phyloP scores from a whole-genome alignment of 192 early-diverging fungal genomes.

The Umbelopsis sp. region DNA sequence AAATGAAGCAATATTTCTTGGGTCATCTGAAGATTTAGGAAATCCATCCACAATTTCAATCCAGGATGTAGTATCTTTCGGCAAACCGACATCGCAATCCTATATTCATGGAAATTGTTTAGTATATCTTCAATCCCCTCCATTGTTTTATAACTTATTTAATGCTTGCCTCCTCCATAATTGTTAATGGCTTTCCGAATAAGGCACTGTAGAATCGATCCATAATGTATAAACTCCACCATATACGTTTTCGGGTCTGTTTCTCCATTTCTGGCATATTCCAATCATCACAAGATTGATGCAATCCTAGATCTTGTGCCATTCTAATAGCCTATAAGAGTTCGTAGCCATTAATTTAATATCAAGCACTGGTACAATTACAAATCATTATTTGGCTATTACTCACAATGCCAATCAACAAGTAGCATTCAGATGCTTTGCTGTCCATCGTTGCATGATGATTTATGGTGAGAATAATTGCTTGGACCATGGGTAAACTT shows the following conservation, averaged over 20 bases:
- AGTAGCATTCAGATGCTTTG: conserved; percentile 4
- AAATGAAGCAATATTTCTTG: not conserved
- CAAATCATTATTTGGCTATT: not conserved
- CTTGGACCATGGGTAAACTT: conserved; percentile 10
- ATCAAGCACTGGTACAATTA: not conserved
- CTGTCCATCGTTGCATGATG: conserved; percentile 10
- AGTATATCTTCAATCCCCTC: no score
- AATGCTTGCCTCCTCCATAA: conserved; percentile 40
- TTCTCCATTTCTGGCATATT: conserved; percentile 55
- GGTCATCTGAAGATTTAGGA: conserved; percentile 17
- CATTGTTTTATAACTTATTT: no score
- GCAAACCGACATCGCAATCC: conserved; percentile 35
- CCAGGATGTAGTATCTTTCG: conserved; percentile 31
- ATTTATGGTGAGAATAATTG: not conserved
- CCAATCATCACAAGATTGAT: conserved; percentile 64
- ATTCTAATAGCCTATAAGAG: not conserved
- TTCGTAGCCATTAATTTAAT: no score
- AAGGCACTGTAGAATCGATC: conserved; percentile 69
- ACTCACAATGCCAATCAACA: not conserved
- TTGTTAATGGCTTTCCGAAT: conserved; percentile 59
- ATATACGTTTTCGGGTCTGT: conserved; percentile 69
- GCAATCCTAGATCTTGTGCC: conserved; percentile 81
- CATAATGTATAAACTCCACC: conserved; percentile 78
- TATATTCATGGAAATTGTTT: not conserved
- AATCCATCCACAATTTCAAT: conserved; percentile 28